Evolutionary conservation across 2,329 filamentous ascomycete species (phyloP), one percentile per base, ranked within the genome.

Genomic region (Chlorencoelia australis): DNA sequence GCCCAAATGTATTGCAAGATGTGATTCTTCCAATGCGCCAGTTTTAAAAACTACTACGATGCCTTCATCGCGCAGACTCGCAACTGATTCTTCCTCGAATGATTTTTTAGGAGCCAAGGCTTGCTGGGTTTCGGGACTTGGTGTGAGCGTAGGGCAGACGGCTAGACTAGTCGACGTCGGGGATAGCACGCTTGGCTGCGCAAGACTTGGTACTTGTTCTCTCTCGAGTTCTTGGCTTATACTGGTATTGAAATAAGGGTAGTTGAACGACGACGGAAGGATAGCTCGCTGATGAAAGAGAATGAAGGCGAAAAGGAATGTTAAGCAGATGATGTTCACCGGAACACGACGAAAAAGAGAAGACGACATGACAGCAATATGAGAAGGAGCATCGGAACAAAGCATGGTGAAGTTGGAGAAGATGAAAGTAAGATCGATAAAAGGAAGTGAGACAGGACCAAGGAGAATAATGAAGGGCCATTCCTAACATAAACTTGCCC

Each of bases 1-100:
- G 48, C 71, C 56, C 15, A 75, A 58, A 46, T 75, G 71, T 3
- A 66, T 70, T 2, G 71, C 69, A 2, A 76, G 53, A 30, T 64
- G 67, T 19, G 64, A 58, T 13, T 68, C 56, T 49, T 75, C 70
- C 25, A 67, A 69, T 2, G 71, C 69, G 22, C 71, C 71, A 3
- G 72, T 75, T 57, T 75, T 75, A 55, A 76, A 65, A 30, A 75
- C 55, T 17, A 75, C 56, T 3, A 43, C 18, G 20, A 48, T 47
- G 17, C 41, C 43, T 17, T 40, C 26, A 9, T 39, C 33, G 5
- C 44, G 34, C 3, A 50, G 33, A 2, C 27, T 37, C 10, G 34
- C 33, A 13, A 46, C 29, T 14, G 24, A 28, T 15, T 42, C 13
- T 35, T 46, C 40, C 18, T 46, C 42, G 3, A 20, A 11, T 11